Conservation (phyloP, 2,329 filamentous ascomycete genomes). For the Ilyonectria destructans region DNA sequence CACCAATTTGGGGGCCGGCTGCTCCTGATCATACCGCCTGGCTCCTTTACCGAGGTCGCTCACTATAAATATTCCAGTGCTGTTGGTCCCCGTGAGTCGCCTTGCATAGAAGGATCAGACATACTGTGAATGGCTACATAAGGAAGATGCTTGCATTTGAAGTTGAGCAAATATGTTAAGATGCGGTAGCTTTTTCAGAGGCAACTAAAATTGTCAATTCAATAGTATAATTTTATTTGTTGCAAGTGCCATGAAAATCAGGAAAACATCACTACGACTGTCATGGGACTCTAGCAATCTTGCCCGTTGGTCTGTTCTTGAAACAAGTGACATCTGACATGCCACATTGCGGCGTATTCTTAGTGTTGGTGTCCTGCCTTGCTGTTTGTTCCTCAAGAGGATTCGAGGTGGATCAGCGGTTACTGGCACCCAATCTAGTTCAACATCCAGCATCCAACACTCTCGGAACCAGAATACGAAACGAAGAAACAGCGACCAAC, state of each 20-base stretch:
- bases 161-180: neutral
- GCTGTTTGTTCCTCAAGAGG: neutral
- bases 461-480: neutral
- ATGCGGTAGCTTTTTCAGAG: neutral
- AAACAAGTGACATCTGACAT: neutral
- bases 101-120: neutral
- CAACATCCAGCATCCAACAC: neutral
- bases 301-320: neutral
- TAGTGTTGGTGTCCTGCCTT: neutral
- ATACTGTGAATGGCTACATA: neutral
- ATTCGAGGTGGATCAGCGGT: neutral
- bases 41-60: neutral
- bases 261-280: neutral
- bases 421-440: neutral
- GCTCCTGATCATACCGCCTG: neutral
- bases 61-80: neutral
- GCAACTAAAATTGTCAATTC: neutral
- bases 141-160: neutral
- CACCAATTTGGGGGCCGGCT: neutral
- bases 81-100: neutral
- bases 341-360: neutral
- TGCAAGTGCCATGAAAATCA: no score
- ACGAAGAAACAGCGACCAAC: neutral
- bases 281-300: neutral
- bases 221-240: neutral